Percentiles rank a stretch among this genome's conserved stretches.
phyloP scores from a whole-genome alignment of 2,329 filamentous ascomycete species.

The Alternaria panax region DNA sequence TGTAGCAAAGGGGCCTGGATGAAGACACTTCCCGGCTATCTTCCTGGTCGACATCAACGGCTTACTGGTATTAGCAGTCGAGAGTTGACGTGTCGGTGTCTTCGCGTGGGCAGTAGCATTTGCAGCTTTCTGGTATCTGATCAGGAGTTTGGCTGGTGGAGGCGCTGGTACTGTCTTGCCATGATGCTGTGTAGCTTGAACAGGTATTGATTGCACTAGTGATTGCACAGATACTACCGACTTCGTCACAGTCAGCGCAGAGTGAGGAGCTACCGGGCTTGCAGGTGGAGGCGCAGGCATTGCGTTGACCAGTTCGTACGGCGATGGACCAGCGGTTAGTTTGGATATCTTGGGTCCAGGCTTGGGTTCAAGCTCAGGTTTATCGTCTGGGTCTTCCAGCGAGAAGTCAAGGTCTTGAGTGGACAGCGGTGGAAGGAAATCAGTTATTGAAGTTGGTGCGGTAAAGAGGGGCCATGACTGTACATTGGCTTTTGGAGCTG shows the following conservation, averaged over 20 bases:
- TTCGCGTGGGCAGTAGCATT: not conserved
- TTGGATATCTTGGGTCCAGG: not conserved
- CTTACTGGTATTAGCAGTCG: conserved; percentile 1
- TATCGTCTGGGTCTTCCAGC: conserved; percentile 51
- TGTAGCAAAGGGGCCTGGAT: conserved; percentile 12
- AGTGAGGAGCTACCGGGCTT: too few relatives aligned
- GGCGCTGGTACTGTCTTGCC: too few relatives aligned
- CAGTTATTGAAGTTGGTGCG: not conserved
- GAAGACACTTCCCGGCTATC: conserved; percentile 10
- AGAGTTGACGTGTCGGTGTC: not conserved
- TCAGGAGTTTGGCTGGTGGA: too few relatives aligned
- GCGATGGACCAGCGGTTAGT: too few relatives aligned
- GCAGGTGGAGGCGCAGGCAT: too few relatives aligned
- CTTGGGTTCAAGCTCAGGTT: not conserved
- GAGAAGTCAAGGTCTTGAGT: conserved; percentile 52
- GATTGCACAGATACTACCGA: too few relatives aligned
- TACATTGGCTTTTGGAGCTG: too few relatives aligned
- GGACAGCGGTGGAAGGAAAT: conserved; percentile 42
- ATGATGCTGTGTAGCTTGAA: too few relatives aligned
- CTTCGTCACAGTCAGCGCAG: too few relatives aligned
- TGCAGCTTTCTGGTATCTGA: not conserved
- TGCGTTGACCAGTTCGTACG: too few relatives aligned
- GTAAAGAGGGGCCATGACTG: not conserved
- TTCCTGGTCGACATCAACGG: conserved; percentile 2
- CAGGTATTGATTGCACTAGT: too few relatives aligned